Evolutionary conservation across 441 rosid species (phyloP), one percentile per base, ranked within the genome.

Genomic region (Populus hybrid): DNA sequence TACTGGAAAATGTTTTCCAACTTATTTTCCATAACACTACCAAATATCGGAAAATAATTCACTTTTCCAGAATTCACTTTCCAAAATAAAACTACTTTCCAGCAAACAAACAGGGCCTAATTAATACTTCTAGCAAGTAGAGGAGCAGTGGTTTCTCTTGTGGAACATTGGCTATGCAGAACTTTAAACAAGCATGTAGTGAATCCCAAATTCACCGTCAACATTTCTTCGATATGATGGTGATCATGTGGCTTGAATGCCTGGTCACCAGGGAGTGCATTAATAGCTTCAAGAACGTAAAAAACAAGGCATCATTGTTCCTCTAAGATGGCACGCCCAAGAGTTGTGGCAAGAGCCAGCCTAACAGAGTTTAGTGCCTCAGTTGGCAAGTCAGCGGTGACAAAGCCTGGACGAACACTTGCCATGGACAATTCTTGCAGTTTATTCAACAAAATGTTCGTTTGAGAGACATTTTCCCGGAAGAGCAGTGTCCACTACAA

Each of bases 311-410:
- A 50, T 76, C 75, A 88, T 84, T 81, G 80, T 61, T 94, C 98
- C 71, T 88, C 90, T 5, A 92, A 83, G 82, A 90, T 85, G 28
- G 98, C 94, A 50, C 98, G 98, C 31, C 98, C 98, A 9, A 94
- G 94, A 81, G 91, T 96, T 73, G 88, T 86, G 23, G 92, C 99
- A 16, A 95, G 92, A 59, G 94, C 97, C 14, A 90, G 87, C 82
- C 94, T 90, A 33, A 93, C 94, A 9, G 93, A 86, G 81, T 82
- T 81, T 59, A 92, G 80, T 72, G 93, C 93, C 78, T 88, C 85
- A 28, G 92, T 71, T 9, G 94, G 91, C 83, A 91, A 83, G 67
- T 90, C 92, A 0, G 89, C 59, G 82, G 93, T 92, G 14, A 89
- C 64, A 77, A 88, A 91, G 76, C 86, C 94, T 11, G 96, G 98